A percentile compares a stretch with the other conserved stretches of the same genome.
phyloP scores from a whole-genome alignment of 768 basidiomycete species.

The Lactarius vividus region DNA sequence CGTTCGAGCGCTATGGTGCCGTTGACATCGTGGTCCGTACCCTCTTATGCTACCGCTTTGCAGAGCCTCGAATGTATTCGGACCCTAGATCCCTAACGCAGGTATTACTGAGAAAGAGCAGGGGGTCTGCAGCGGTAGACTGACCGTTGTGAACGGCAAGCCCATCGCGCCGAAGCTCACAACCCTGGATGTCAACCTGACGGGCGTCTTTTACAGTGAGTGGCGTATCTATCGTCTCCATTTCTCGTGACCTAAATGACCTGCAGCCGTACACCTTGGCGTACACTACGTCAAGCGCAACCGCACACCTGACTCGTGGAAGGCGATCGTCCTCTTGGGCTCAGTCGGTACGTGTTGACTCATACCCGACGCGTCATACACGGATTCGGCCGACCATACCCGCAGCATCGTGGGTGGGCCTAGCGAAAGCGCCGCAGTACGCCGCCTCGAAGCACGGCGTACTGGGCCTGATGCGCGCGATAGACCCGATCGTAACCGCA shows the following conservation, averaged over 20 bases:
- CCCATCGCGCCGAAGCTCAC: slow-evolving; percentile 32
- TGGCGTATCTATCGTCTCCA: not conserved
- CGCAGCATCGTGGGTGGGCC: slow-evolving; percentile 32
- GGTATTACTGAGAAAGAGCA: slow-evolving; percentile 21
- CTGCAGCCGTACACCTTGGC: slow-evolving; percentile 34
- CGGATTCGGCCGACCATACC: not conserved
- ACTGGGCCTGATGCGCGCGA: slow-evolving; percentile 33
- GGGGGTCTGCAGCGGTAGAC: slow-evolving; percentile 5
- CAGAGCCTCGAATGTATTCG: not conserved
- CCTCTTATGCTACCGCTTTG: not conserved
- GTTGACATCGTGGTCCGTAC: slow-evolving; percentile 36
- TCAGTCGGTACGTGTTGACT: slow-evolving; percentile 34
- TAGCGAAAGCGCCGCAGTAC: slow-evolving; percentile 32
- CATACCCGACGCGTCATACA: not conserved
- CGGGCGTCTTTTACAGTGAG: slow-evolving; percentile 35
- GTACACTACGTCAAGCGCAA: slow-evolving; percentile 34
- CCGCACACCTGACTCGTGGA: slow-evolving; percentile 25
- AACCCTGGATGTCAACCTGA: slow-evolving; percentile 35
- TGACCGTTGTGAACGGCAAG: slow-evolving; percentile 28
- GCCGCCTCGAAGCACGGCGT: slow-evolving; percentile 35
- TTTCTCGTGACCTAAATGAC: not conserved
- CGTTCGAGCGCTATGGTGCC: slow-evolving; percentile 30
- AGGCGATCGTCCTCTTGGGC: slow-evolving; percentile 36
- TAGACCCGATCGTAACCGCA: slow-evolving; percentile 22
- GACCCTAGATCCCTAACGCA: slow-evolving; percentile 29